Percentiles rank a stretch among this genome's conserved stretches.
phyloP scores from a whole-genome alignment of 2,329 filamentous ascomycete species.

The Aspergillus fumigatus region DNA sequence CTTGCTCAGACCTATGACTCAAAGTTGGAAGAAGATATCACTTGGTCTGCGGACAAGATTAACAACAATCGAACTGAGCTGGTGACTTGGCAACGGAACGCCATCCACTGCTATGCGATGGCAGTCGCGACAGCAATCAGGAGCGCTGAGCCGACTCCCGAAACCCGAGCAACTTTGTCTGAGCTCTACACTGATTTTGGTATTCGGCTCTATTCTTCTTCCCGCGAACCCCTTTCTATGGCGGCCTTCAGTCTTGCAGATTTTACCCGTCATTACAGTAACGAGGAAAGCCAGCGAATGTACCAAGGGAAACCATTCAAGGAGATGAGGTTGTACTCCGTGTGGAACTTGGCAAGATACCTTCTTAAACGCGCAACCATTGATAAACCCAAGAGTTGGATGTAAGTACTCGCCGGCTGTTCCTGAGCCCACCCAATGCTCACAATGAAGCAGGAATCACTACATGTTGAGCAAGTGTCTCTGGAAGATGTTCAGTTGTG shows the following conservation, averaged over 20 bases:
- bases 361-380: constrained; percentile 57
- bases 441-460: constrained; percentile 47
- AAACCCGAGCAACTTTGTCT: constrained; percentile 54
- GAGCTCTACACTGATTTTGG: constrained; percentile 67
- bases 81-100: constrained; percentile 68
- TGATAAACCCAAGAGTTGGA: constrained; percentile 60
- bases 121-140: constrained; percentile 59
- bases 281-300: constrained; percentile 48
- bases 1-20: constrained; percentile 83
- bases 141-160: constrained; percentile 50
- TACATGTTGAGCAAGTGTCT: constrained; percentile 68
- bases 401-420: constrained; percentile 40
- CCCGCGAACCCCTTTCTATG: constrained; percentile 64
- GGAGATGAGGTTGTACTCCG: constrained; percentile 54
- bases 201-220: constrained; percentile 63
- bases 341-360: constrained; percentile 61
- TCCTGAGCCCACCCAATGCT: constrained; percentile 11
- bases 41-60: constrained; percentile 87
- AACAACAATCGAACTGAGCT: constrained; percentile 76
- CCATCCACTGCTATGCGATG: constrained; percentile 78
- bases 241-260: constrained; percentile 59
- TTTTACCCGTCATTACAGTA: constrained; percentile 59
- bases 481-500: constrained; percentile 63
- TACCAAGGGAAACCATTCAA: constrained; percentile 56
- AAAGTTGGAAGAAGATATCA: constrained; percentile 78